Percentiles rank a stretch among this genome's conserved stretches.
phyloP scores from a whole-genome alignment of 257 asterid species.

The Solanum habrochaites region DNA sequence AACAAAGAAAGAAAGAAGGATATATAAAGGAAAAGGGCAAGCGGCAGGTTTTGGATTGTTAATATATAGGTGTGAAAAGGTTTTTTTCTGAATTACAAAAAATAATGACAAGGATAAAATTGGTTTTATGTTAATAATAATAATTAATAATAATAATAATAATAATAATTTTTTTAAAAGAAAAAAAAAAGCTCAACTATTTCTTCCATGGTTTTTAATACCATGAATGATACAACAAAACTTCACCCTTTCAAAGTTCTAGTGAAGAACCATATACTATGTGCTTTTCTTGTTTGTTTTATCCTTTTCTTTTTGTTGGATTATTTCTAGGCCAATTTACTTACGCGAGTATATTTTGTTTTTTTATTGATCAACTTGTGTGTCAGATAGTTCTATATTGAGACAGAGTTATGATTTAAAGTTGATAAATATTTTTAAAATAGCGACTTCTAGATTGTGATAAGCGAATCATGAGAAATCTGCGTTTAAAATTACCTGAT shows the following conservation, averaged over 20 bases:
- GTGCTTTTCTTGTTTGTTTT: not conserved
- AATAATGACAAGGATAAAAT: not conserved
- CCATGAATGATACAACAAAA: too few species aligned
- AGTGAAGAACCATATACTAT: not conserved
- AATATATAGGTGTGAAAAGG: not conserved
- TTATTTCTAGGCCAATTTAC: not conserved
- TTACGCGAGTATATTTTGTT: not conserved
- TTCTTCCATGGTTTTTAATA: not conserved
- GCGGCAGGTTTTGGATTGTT: not conserved
- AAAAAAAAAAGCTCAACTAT: not conserved
- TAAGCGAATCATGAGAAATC: not conserved
- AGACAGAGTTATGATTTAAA: not conserved
- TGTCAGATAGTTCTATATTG: too few species aligned
- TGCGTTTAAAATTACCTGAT: too few species aligned
- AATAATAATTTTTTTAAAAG: too few species aligned
- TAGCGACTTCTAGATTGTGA: not conserved
- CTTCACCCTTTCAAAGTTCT: not conserved
- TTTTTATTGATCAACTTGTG: not conserved
- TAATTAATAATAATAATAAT: not conserved
- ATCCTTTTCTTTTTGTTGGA: not conserved
- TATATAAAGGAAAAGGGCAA: not conserved
- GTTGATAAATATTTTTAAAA: not conserved
- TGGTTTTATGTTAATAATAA: not conserved
- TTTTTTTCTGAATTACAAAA: not conserved
- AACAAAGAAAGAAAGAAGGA: not conserved